Base-by-base conservation (phyloP, 176 grass and related monocot genomes). In the Bromus sterilis region DNA sequence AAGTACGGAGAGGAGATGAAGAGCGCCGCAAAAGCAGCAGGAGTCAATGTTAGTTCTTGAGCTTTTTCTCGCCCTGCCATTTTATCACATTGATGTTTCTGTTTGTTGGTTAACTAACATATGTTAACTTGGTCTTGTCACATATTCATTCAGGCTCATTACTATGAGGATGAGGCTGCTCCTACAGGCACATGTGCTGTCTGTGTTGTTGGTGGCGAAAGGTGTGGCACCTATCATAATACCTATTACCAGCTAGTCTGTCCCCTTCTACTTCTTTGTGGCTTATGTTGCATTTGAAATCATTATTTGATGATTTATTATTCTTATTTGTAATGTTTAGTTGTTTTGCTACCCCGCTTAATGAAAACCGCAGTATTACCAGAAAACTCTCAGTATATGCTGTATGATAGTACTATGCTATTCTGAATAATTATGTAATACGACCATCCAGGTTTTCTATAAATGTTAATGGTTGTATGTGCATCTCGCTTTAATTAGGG, bases 1-100 rank as follows among this genome's bases (percentile, higher is more conserved):
- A 99, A 99, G 74, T 99, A 93, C 63, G 96, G 96, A 59, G 93
- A 99, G 80, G 91, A 95, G 81, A 99, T 95, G 96, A 95, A 99
- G 85, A 95, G 90, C 68, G 80, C 88, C 80, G 84, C 93, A 31
- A 29, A 82, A 86, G 80, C 86, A 83, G 88, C 89, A 70, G 96
- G 96, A 51, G 85, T 99, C 48, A 99, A 82, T 56, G 96, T 99
- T 87, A 88, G 89, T 94, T 68, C 58, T 74, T 84, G 37, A 39
- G 76, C 30, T 33, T 80, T 63, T 61, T 7, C 35, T 42, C 3
- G 6, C 16, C 21, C 43, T 34, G 6, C 8, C 37, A 67, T 61
- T 69, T 40, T 26, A 37, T 74, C 14, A 32, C 14, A n/a, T 10
- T 49, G 23, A n/a, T 69, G 13, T 87, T 77, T 77, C 23, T 55